Percentiles rank a stretch among this genome's conserved stretches.
Evolutionary conservation across 2,329 filamentous ascomycete genomes (phyloP).

Genomic region (Paracamarosporium sp.): DNA sequence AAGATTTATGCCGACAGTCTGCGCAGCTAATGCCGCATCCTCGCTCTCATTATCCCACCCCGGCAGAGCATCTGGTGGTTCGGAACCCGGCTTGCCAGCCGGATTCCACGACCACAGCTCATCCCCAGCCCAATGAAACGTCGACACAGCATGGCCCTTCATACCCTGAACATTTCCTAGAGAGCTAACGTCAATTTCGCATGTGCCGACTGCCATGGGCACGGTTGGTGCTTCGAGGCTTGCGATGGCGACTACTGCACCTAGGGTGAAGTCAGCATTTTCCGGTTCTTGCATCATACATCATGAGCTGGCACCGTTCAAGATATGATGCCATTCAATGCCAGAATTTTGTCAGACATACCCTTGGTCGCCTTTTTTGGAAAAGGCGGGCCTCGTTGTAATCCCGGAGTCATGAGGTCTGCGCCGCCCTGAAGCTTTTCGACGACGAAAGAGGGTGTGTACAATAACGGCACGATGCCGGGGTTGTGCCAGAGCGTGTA

Average conservation of each 20-base stretch:
- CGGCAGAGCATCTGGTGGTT: constrained; percentile 60
- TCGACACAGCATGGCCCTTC: constrained; percentile 70
- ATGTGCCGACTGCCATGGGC: constrained; percentile 69
- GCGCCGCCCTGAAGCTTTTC: constrained; percentile 69
- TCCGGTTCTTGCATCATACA: background rate
- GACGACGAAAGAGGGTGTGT: constrained; percentile 67
- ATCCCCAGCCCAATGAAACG: constrained; percentile 72
- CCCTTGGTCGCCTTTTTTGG: constrained; percentile 63
- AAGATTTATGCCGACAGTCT: constrained; percentile 50
- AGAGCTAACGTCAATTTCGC: constrained; percentile 66
- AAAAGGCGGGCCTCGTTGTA: constrained; percentile 70
- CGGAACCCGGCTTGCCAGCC: constrained; percentile 58
- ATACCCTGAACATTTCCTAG: constrained; percentile 63
- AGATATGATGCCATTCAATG: background rate
- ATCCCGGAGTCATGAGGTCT: constrained; percentile 72
- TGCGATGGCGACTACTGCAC: constrained; percentile 68
- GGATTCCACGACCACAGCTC: constrained; percentile 72
- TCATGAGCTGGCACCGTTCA: background rate
- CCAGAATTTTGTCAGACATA: background rate
- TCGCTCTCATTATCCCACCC: constrained; percentile 55
- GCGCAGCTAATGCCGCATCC: constrained; percentile 44
- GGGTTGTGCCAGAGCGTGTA: constrained; percentile 73
- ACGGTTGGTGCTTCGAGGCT: constrained; percentile 66
- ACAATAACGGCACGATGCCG: constrained; percentile 66
- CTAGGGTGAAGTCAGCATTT: background rate